Evolutionary conservation across 2,329 filamentous ascomycete genomes (phyloP).

Genomic region (Phialophora chinensis): DNA sequence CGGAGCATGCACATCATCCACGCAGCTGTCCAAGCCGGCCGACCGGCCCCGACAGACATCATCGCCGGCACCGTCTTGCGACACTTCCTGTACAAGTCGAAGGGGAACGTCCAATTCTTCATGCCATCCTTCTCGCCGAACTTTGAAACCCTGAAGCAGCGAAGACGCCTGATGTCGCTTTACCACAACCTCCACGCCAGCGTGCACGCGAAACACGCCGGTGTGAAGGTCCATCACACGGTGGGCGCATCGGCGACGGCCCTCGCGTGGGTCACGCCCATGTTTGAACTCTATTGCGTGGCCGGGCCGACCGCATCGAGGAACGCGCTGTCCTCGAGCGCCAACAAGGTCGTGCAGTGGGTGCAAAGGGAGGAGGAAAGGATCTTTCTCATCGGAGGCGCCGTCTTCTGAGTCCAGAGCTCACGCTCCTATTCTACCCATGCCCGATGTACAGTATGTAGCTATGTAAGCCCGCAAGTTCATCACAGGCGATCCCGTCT

Average conservation of each 20-base stretch:
- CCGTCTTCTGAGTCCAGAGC: conserved; percentile 68
- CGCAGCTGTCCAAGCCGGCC: conserved; percentile 71
- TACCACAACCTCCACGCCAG: conserved; percentile 85
- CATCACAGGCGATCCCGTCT: background rate
- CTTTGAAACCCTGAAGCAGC: conserved; percentile 53
- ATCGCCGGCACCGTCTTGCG: conserved; percentile 79
- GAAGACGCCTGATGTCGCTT: conserved; percentile 71
- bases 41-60: conserved; percentile 74
- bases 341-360: conserved; percentile 91
- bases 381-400: conserved; percentile 96
- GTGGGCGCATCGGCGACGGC: conserved; percentile 73
- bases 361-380: conserved; percentile 89
- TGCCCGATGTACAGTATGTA: background rate
- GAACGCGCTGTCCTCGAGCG: conserved; percentile 77
- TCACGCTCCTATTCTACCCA: too few species aligned
- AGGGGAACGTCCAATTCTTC: conserved; percentile 91
- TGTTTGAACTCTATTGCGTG: conserved; percentile 96
- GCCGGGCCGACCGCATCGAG: conserved; percentile 72
- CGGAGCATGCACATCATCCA: conserved; percentile 77
- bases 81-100: conserved; percentile 95
- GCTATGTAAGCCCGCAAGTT: background rate
- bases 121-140: conserved; percentile 81
- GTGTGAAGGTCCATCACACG: conserved; percentile 84
- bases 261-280: conserved; percentile 86
- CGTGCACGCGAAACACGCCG: conserved; percentile 82